Evolutionary conservation across 1,139 yeast species (phyloP), one percentile per base, ranked within the genome.

Genomic region (Ogataea hybrid): DNA sequence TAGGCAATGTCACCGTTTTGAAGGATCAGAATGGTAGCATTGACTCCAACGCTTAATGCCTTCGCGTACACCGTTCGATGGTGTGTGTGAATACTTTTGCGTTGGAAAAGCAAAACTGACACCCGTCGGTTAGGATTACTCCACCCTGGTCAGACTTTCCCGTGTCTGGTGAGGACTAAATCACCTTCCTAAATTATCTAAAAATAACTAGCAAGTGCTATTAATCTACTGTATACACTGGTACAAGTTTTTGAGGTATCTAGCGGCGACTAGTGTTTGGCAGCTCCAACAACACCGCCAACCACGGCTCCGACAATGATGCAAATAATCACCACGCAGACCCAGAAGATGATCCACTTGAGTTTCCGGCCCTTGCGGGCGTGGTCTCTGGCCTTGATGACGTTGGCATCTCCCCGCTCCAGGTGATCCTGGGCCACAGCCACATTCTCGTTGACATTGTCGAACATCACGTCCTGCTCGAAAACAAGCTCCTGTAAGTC

Each of bases 401-500:
- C 89, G 67, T 94, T 96, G 14, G 95, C 96, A 33, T 89, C 88
- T 65, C 97, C 99, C 62, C 83, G 82, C 69, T 90, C 96, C 56
- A 92, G 80, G 64, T 92, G 95, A 48, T 79, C 82, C 66, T 89
- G 96, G 28, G 97, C 97, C 43, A 74, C 75, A 42, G 73, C 80
- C 44, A 90, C 87, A 58, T 87, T 85, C 54, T 85, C 81, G 63
- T 87, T 90, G 56, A 89, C 82, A 61, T 81, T 85, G 58, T 84
- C 86, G 53, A 92, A 83, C 47, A 85, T 83, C 56, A 81, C 90
- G 64, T 89, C 97, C 71, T 92, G 98, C 68, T 90, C 96, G 57
- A 92, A 89, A 41, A 92, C 97, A 68, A 92, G 74, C 61, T 88
- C 89, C 69, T 92, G 97, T 95, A 92, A 88, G 63, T 92, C 98